Base-by-base conservation (phyloP, 345 rosid genomes). In the Moringa oleifera region DNA sequence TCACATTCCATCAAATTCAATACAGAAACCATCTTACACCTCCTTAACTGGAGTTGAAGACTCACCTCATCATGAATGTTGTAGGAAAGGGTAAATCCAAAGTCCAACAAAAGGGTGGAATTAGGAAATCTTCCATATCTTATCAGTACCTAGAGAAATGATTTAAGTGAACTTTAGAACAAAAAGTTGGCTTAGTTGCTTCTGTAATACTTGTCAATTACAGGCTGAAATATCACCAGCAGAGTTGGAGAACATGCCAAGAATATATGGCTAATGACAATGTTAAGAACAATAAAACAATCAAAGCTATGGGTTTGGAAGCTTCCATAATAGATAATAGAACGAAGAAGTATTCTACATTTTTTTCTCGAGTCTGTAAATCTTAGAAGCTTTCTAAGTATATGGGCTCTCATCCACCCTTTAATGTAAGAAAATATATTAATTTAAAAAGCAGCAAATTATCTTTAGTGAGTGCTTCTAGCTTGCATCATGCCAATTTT, bases 51-150 rank as follows among this genome's bases (percentile, higher is more conserved):
- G 58, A 60, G 58, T 25, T 36, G 47, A 61, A 67, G 21, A 68
- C 78, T 63, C 75, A 87, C 98, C 95, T 87, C 82, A 61, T 89
- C 95, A 62, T 83, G 75, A 37, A 59, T 77, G 77, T 89, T 92
- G 71, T 72, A 51, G n/a, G 87, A 79, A 68, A 87, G 71, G 10
- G 91, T 75, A 75, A 92, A 92, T 53, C 96, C 98, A 23, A 82
- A 92, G 67, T 89, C 95, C 77, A 84, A 73, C 69, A 87, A 71
- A 75, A 92, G 80, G 57, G 80, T 72, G 18, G 91, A 85, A 82
- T 92, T 92, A 58, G 95, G 61, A 77, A 83, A 72, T 66, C 83
- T 81, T 25, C 98, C 98, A 33, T 92, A 89, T 18, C 77, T 74
- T 70, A 92, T 82, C 62, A 79, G 59, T 53, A 92, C 86, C 95